A percentile compares a stretch with the other conserved stretches of the same genome.
Conservation (phyloP, 176 grass and related monocot genomes). For the Raddia guianensis region DNA sequence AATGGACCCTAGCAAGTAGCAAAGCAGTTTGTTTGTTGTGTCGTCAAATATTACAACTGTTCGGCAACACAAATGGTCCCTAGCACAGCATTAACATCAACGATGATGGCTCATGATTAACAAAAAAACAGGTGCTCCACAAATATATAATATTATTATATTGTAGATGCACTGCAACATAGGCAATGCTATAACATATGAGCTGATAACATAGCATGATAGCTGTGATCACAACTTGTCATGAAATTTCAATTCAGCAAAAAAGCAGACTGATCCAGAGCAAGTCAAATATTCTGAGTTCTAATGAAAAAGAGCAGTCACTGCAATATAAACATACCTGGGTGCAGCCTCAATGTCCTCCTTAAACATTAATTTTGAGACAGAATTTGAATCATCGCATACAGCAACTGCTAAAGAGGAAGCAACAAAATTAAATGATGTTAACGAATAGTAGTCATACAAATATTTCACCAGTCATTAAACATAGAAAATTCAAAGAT, state of each 20-base stretch:
- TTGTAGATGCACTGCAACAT: background rate
- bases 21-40: background rate
- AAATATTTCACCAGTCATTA: background rate
- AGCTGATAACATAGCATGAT: background rate
- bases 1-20: background rate
- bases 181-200: background rate
- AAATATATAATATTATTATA: background rate
- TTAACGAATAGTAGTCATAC: conserved; percentile 6
- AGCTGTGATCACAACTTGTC: background rate
- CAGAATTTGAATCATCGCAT: conserved; percentile 41
- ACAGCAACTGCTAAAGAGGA: conserved; percentile 37
- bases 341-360: conserved; percentile 49
- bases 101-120: background rate
- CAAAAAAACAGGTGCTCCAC: background rate
- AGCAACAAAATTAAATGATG: conserved; percentile 27
- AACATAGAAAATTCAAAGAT: conserved; percentile 23
- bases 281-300: background rate
- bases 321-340: conserved; percentile 31
- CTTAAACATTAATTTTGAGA: conserved; percentile 59
- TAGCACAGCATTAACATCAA: background rate
- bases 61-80: background rate
- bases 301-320: conserved; percentile 11
- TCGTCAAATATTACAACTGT: background rate
- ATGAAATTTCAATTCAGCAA: background rate
- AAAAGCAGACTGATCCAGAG: conserved; percentile 3